phyloP scores from a whole-genome alignment of 441 rosid species.

The Macaranga tanarius region DNA sequence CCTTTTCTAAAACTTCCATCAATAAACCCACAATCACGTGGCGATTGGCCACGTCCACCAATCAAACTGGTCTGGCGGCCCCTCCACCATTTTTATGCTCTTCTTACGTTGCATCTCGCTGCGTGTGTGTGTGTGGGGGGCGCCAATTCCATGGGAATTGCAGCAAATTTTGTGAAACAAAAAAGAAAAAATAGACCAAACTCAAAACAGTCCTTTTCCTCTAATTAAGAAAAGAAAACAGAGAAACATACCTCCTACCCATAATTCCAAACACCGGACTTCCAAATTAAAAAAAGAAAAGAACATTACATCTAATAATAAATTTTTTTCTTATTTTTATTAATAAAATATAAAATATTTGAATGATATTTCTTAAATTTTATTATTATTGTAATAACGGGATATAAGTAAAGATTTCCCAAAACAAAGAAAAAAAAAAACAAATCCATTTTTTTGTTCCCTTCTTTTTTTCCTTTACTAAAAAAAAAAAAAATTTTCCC shows the following conservation, averaged over 20 bases:
- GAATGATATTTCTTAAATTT: no score
- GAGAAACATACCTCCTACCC: not conserved
- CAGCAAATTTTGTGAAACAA: not conserved
- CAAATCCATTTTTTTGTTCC: no score
- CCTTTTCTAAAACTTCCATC: not conserved
- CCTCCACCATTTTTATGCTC: not conserved
- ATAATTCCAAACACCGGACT: not conserved
- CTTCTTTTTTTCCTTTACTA: not conserved
- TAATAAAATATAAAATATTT: no score
- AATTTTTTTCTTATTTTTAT: no score
- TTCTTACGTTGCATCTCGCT: not conserved
- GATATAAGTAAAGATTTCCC: no score
- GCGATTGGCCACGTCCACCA: conserved; percentile 7
- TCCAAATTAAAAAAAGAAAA: no score
- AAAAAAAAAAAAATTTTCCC: no score
- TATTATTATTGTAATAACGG: no score
- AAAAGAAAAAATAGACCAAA: not conserved
- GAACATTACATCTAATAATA: no score
- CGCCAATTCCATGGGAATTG: not conserved
- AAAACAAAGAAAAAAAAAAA: no score
- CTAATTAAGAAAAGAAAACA: not conserved
- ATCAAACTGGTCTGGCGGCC: not conserved
- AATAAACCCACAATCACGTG: conserved; percentile 10
- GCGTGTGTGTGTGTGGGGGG: not conserved
- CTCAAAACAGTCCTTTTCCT: no score